These are phyloP conservation scores for Pyrus hybrid DNA, from an alignment of 331 rosid species.

Conservation along the genomic window DNA sequence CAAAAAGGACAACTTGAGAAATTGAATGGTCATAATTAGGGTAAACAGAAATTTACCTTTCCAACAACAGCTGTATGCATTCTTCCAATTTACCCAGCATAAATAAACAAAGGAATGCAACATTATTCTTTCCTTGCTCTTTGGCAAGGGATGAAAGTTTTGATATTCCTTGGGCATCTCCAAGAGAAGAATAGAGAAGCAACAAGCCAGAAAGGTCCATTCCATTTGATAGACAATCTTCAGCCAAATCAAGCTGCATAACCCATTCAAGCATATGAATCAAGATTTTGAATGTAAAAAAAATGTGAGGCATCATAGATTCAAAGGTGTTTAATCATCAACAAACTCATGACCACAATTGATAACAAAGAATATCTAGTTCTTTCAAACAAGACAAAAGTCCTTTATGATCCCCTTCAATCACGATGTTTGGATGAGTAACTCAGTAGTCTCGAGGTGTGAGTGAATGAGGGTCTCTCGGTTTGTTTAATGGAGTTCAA, in stretches of 20 bases:
- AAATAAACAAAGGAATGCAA: slow-evolving; percentile 43
- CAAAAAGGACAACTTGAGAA: not conserved
- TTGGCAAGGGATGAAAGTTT: slow-evolving; percentile 41
- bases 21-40: not conserved
- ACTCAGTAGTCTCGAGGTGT: not conserved
- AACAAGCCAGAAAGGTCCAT: slow-evolving; percentile 44
- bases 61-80: slow-evolving; percentile 42
- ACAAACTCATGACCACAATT: not conserved
- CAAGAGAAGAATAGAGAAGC: slow-evolving; percentile 45
- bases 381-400: not conserved
- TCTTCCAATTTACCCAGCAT: slow-evolving; percentile 42
- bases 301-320: not conserved
- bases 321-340: not conserved
- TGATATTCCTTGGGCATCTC: slow-evolving; percentile 42
- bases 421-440: not conserved
- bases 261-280: not conserved
- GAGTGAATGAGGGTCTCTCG: not conserved
- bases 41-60: slow-evolving; percentile 19
- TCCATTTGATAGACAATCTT: slow-evolving; percentile 36
- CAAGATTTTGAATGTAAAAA: not conserved
- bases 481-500: not conserved
- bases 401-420: not conserved
- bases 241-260: slow-evolving; percentile 49
- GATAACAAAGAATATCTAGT: not conserved
- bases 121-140: slow-evolving; percentile 46